Conservation (phyloP, 352 stramenopile genomes). For the Pythium phragmitis region DNA sequence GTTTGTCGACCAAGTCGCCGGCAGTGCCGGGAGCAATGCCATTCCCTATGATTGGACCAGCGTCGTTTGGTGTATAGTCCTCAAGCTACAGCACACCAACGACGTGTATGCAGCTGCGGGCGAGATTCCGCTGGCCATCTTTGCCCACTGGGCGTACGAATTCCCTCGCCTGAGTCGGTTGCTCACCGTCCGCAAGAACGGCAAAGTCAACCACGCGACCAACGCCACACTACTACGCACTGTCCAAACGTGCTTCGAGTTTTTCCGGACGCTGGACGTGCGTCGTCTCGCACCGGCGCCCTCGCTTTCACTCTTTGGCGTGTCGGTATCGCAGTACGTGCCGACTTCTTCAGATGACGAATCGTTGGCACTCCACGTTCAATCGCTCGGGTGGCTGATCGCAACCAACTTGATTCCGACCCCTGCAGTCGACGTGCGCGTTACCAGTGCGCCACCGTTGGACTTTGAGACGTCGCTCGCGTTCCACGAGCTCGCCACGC, state of each 20-base stretch:
- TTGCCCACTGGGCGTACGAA: conserved; percentile 20
- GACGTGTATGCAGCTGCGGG: background rate
- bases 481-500: conserved; percentile 10
- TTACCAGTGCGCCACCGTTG: background rate
- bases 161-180: conserved; percentile 14
- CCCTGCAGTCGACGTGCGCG: background rate
- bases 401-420: background rate
- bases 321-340: conserved; percentile 14
- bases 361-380: conserved; percentile 15
- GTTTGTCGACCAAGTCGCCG: background rate
- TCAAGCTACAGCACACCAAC: background rate
- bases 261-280: conserved; percentile 13
- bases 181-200: conserved; percentile 9
- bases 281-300: conserved; percentile 7
- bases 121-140: background rate
- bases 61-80: conserved; percentile 14
- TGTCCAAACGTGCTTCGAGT: conserved; percentile 19
- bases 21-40: background rate
- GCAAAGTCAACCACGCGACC: background rate
- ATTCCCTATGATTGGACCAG: conserved; percentile 10
- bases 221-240: conserved; percentile 4
- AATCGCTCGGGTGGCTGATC: conserved; percentile 15
- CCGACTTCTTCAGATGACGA: conserved; percentile 7
- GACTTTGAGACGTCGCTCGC: conserved; percentile 11
- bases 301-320: background rate